Base-by-base conservation (phyloP, 1,139 yeast species). In the Geotrichum europaeum region DNA sequence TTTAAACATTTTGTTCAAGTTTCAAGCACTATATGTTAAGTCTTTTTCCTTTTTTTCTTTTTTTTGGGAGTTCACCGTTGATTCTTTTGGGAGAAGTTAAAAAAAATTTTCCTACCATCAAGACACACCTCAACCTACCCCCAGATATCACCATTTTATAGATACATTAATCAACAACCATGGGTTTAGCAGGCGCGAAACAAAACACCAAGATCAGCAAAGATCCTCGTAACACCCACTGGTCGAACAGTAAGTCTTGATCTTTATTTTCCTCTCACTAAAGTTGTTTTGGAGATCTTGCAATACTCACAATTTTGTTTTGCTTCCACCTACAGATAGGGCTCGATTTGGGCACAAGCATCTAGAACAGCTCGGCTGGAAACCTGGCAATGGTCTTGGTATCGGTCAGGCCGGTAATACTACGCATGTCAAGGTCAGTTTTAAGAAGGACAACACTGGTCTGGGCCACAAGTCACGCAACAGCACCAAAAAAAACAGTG, bases 181-280 rank as follows among this genome's bases (percentile, higher is more conserved):
- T 89, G 96, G 99, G 99, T 58, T 82, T 94, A 66, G 96, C 98
- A 51, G 98, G 91, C 7, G 81, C 86, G 2, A 87, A 85, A 72
- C 84, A 82, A 28, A 90, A 88, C 70, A 96, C 89, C 69, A 82
- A 95, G 69, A 88, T 92, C 73, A 97, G 98, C 18, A 76, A 81
- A 55, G 99, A 94, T 75, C 99, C 99, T 20, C 79, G 98, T 69
- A 94, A 94, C 70, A 91, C 97, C 3, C 83, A 84, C 66, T 94
- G 99, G 99, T 88, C 97, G 43, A 90, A 91, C 71, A 58, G 63
- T 61, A 54, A 22, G 62, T 61, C n/a, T 25, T 85, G 62, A 62
- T 34, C 24, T 9, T 40, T n/a, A 2, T 36, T 49, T 55, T 25
- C 5, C 32, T 54, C 6, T 32, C 10, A 9, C 12, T 2, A 45